Evolutionary conservation across 169 alveolate species (phyloP).

Genomic region (Eimeria zaria): DNA sequence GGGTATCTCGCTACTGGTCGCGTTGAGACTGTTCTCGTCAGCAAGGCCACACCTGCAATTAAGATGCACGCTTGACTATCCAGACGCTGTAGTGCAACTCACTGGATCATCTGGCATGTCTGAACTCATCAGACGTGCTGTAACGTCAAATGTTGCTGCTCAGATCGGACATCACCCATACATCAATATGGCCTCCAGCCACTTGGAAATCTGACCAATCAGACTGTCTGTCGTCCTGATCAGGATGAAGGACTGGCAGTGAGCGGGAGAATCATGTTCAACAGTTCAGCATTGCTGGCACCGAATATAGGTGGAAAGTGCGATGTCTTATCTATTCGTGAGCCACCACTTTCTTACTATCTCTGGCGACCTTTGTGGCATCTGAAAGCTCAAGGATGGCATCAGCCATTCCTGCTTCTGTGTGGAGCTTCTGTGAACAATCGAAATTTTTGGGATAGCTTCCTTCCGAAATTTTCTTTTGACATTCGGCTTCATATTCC

Average conservation of each 20-base stretch:
- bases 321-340: background rate
- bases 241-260: background rate
- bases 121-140: conserved; percentile 69
- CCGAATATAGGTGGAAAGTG: background rate
- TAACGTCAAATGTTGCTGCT: conserved; percentile 72
- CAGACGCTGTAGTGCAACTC: conserved; percentile 17
- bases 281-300: background rate
- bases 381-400: conserved; percentile 75
- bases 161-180: conserved; percentile 22
- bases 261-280: background rate
- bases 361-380: conserved; percentile 35
- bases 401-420: conserved; percentile 78
- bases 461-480: conserved; percentile 57
- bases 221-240: background rate
- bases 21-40: background rate
- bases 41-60: background rate
- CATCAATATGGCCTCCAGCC: background rate
- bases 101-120: conserved; percentile 40
- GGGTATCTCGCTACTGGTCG: background rate
- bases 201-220: background rate
- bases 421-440: conserved; percentile 67
- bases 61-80: background rate
- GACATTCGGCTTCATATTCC: conserved; percentile 49
- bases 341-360: conserved; percentile 24
- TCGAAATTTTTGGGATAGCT: conserved; percentile 68